Evolutionary conservation across 2,329 filamentous ascomycete genomes (phyloP).

Genomic region (Beauveria australis): DNA sequence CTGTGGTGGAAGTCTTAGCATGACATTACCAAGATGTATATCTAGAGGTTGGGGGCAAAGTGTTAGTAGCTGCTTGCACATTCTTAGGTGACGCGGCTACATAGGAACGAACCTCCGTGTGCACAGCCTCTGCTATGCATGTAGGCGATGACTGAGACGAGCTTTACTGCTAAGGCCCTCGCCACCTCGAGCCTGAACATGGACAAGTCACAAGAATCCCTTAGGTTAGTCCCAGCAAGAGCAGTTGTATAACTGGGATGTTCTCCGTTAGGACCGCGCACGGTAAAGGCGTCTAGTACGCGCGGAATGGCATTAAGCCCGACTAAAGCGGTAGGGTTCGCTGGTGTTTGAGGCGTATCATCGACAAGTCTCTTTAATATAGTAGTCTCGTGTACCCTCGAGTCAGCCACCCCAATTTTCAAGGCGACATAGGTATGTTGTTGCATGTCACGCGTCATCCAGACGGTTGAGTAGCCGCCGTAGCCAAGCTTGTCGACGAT

Average conservation of each 20-base stretch:
- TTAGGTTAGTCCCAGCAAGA: neutral
- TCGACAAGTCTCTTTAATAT: neutral
- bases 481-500: slow-evolving; percentile 31
- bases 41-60: slow-evolving; percentile 8
- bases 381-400: neutral
- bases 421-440: slow-evolving; percentile 12
- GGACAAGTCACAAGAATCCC: neutral
- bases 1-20: slow-evolving; percentile 9
- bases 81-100: too few species aligned
- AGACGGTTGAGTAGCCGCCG: slow-evolving; percentile 31
- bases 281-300: neutral
- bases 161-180: slow-evolving; percentile 14
- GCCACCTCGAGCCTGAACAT: slow-evolving; percentile 13
- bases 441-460: slow-evolving; percentile 28
- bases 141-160: slow-evolving; percentile 19
- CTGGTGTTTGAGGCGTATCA: too few species aligned
- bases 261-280: neutral
- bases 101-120: slow-evolving; percentile 12
- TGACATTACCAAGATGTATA: slow-evolving; percentile 20
- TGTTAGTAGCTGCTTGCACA: neutral
- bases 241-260: neutral
- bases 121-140: slow-evolving; percentile 19
- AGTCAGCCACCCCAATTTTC: neutral
- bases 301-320: neutral
- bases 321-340: neutral